These are phyloP conservation scores for Coccomyxa sp. DNA, from an alignment of 139 green algal genomes.

Conservation along the genomic window DNA sequence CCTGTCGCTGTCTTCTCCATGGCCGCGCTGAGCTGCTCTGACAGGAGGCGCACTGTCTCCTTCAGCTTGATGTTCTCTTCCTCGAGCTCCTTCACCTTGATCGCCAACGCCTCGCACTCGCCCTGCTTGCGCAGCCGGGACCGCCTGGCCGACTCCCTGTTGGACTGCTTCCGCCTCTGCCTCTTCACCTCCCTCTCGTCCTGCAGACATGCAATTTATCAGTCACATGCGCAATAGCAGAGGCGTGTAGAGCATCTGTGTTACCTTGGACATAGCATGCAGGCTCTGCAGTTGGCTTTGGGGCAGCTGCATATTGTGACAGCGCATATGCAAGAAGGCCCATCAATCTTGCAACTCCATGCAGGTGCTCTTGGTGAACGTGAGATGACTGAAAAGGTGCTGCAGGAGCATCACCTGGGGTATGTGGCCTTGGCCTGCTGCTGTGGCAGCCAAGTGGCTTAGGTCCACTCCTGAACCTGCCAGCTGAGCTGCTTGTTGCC, in stretches of 20 bases:
- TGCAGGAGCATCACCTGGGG: background rate
- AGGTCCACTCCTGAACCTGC: background rate
- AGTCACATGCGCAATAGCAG: no score
- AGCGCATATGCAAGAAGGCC: background rate
- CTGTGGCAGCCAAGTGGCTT: background rate
- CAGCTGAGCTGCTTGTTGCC: background rate
- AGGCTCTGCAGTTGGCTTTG: no score
- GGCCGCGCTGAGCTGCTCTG: constrained; percentile 8
- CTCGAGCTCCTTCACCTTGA: constrained; percentile 31
- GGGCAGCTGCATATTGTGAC: no score
- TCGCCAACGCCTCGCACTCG: constrained; percentile 68
- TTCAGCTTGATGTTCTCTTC: constrained; percentile 18
- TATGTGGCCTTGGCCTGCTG: background rate
- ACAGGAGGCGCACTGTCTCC: constrained; percentile 12
- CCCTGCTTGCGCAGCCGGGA: constrained; percentile 82
- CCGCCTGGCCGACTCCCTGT: constrained; percentile 78
- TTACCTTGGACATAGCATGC: no score
- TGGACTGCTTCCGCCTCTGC: constrained; percentile 83
- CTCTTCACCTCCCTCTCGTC: constrained; percentile 82
- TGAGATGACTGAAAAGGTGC: no score
- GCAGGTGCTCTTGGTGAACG: background rate
- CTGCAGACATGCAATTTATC: background rate
- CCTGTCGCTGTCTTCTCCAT: background rate
- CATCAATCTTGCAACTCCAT: background rate
- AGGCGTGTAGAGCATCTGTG: no score